phyloP scores from a whole-genome alignment of 495 filamentous ascomycete genomes.

The Penicillium subrubescens region DNA sequence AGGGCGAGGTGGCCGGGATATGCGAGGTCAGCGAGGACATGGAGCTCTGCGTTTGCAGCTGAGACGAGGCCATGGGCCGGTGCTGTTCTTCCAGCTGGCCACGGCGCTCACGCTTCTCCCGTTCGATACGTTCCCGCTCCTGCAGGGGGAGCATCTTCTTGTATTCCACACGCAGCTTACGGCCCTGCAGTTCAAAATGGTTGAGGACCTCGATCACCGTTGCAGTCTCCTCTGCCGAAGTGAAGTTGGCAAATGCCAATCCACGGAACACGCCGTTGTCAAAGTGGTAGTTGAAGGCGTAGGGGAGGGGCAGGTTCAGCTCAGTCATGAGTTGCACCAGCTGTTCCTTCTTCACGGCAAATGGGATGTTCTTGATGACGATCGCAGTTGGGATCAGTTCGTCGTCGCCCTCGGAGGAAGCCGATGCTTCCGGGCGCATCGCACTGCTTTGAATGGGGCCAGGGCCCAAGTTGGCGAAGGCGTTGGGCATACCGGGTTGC shows the following conservation, averaged over 20 bases:
- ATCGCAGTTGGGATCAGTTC: constrained; percentile 98
- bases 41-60: constrained; percentile 80
- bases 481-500: constrained; percentile 53
- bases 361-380: constrained; percentile 99
- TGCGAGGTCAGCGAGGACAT: constrained; percentile 79
- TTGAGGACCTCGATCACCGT: constrained; percentile 89
- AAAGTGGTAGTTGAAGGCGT: constrained; percentile 99
- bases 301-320: constrained; percentile 85
- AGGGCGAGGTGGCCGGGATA: constrained; percentile 70
- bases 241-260: constrained; percentile 97
- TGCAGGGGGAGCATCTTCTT: constrained; percentile 98
- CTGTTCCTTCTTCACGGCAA: constrained; percentile 96
- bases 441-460: constrained; percentile 52
- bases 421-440: constrained; percentile 54
- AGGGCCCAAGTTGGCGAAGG: constrained; percentile 56
- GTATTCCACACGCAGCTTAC: constrained; percentile 94
- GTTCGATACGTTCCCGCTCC: constrained; percentile 93
- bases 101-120: constrained; percentile 94
- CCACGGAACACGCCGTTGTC: constrained; percentile 97
- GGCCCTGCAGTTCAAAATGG: constrained; percentile 90
- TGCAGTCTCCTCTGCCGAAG: constrained; percentile 88
- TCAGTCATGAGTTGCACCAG: constrained; percentile 91
- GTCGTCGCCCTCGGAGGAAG: constrained; percentile 62
- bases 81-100: constrained; percentile 98
- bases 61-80: constrained; percentile 62